Base-by-base conservation (phyloP, 148 eudicot species). In the Silene conica region DNA sequence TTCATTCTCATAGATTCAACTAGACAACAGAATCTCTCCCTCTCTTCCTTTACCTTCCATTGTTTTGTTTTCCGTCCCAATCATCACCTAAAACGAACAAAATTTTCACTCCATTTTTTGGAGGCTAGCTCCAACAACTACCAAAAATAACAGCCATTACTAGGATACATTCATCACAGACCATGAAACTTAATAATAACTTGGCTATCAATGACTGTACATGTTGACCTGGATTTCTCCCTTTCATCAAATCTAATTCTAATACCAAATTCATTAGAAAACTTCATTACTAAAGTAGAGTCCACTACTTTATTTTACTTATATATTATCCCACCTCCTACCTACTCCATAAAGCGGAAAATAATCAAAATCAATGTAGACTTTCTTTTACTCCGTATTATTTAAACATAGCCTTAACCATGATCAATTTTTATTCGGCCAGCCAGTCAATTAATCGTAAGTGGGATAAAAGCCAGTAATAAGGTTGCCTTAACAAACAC, bases 261-360 rank as follows among this genome's bases (percentile, higher is more conserved):
- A 38, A 1, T 38, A 38, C 43, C 43, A 38, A 38, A 38, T 38
- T 38, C 8, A 38, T 38, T 7, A 38, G 1, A 38, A 38, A 38
- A 38, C 54, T 48, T 10, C 1, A 48, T 11, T 48, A 48, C 54
- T 12, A 48, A 48, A 12, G 54, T 48, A 48, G 16, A 48, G 3
- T 8, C 54, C 54, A 48, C 3, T 48, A 48, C 54, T 48, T 48
- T 48, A 48, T 48, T 48, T 48, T 48, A 16, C 54, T 48, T 3
- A 48, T n/a, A 57, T 63, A 26, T 60, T 73, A 73, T 78, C 73
- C 73, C 63, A 48, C 14, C 41, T 28, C 76, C 59, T 46, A 67
- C 69, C 72, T 64, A 46, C 46, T 74, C 67, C 77, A 59, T 64
- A 72, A 38, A 38, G 8, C 43, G 8, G 43, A 48, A 48, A 48